Percentiles rank a stretch among this genome's conserved stretches.
Conservation (phyloP, 306 rosid species). For the Quercus suber region DNA sequence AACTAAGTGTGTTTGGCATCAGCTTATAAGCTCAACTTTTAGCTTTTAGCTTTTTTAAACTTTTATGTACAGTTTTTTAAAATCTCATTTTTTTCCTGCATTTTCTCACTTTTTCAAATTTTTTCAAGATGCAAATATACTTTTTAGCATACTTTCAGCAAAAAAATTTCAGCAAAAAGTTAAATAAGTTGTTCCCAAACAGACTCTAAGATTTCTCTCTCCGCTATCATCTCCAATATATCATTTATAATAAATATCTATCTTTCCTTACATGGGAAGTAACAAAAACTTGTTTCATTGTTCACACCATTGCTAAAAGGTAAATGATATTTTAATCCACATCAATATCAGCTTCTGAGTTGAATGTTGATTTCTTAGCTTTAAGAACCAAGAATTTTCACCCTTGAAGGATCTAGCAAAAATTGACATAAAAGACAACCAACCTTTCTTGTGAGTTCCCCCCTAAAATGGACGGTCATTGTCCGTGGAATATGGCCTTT, state of each 20-base stretch:
- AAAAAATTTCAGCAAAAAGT: no score
- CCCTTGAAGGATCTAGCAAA: conserved; percentile 4
- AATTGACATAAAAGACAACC: conserved; percentile 22
- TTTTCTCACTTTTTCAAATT: no score
- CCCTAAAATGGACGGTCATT: conserved; percentile 94
- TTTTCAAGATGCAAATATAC: no score
- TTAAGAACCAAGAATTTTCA: neutral
- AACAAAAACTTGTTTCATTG: neutral
- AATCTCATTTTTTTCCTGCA: no score
- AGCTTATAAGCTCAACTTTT: no score
- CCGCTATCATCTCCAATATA: neutral
- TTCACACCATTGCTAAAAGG: neutral
- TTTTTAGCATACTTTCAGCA: no score
- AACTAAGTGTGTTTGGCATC: neutral
- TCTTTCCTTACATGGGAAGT: neutral
- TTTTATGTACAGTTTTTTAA: no score
- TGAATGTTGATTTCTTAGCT: neutral
- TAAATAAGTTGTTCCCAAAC: no score
- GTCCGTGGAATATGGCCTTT: conserved; percentile 97
- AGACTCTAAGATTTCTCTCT: neutral
- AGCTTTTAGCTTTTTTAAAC: no score
- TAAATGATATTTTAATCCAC: neutral
- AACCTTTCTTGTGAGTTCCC: conserved; percentile 98
- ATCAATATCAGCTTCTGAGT: neutral
- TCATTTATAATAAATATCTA: neutral